Conservation (phyloP, 2,329 filamentous ascomycete genomes). For the Calonectria naviculata region DNA sequence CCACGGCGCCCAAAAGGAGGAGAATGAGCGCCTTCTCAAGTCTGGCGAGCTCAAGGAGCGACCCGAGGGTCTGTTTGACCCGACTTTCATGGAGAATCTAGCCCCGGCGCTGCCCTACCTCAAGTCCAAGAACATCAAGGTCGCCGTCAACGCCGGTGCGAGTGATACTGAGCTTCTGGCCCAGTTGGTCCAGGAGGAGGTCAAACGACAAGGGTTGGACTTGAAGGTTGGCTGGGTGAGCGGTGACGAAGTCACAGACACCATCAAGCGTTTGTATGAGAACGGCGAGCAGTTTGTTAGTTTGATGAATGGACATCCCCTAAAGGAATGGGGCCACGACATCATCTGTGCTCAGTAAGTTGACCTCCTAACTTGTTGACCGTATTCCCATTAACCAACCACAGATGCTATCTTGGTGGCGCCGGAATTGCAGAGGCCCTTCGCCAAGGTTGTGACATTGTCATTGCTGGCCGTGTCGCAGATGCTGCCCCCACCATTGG, state of each 20-base stretch:
- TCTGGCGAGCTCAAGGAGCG: conserved; percentile 43
- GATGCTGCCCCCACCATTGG: conserved; percentile 63
- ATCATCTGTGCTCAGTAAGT: conserved; percentile 29
- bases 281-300: conserved; percentile 37
- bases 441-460: conserved; percentile 53
- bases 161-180: conserved; percentile 47
- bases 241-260: conserved; percentile 48
- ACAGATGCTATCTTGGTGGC: conserved; percentile 47
- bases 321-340: conserved; percentile 39
- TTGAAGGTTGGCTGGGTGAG: conserved; percentile 50
- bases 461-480: conserved; percentile 58
- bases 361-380: too few species aligned
- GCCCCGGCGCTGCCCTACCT: conserved; percentile 45
- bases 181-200: conserved; percentile 38
- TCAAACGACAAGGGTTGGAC: conserved; percentile 41
- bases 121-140: conserved; percentile 45
- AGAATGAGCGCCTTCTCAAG: conserved; percentile 35
- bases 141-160: conserved; percentile 52
- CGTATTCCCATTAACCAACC: not conserved
- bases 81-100: conserved; percentile 45
- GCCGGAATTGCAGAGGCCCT: conserved; percentile 55
- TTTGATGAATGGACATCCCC: conserved; percentile 36
- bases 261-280: conserved; percentile 30
- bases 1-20: conserved; percentile 41
- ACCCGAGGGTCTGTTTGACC: conserved; percentile 42